phyloP scores from a whole-genome alignment of 192 early-diverging fungal species.

The Phycomyces blakesleeanus region DNA sequence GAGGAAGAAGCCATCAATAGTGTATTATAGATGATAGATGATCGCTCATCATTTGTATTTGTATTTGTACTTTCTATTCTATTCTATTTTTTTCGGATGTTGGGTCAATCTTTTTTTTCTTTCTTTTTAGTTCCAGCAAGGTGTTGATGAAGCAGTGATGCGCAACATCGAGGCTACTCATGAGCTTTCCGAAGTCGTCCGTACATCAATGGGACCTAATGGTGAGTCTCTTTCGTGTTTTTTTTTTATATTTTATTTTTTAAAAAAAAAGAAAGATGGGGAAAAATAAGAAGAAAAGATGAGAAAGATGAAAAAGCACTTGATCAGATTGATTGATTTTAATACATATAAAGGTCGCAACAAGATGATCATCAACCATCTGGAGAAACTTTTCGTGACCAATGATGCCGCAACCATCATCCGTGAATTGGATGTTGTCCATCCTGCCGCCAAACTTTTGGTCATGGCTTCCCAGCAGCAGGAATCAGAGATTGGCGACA shows the following conservation, averaged over 20 bases:
- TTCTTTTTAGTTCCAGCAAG: conserved; percentile 79
- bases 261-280: background rate
- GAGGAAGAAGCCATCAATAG: background rate
- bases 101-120: too few relatives aligned
- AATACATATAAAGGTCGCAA: conserved; percentile 67
- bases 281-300: background rate
- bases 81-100: background rate
- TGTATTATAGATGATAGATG: background rate
- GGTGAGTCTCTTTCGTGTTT: too few relatives aligned
- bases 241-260: background rate
- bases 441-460: conserved; percentile 94
- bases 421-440: conserved; percentile 93
- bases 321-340: conserved; percentile 2
- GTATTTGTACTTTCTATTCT: background rate
- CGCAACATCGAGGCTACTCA: conserved; percentile 93
- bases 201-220: conserved; percentile 95
- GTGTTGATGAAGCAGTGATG: conserved; percentile 92
- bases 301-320: background rate
- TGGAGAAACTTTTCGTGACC: conserved; percentile 97
- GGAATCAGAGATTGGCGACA: conserved; percentile 94
- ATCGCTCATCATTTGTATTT: background rate
- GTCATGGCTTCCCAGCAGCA: conserved; percentile 97
- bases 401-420: conserved; percentile 99
- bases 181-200: conserved; percentile 88
- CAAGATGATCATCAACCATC: conserved; percentile 99